Evolutionary conservation across 768 basidiomycete genomes (phyloP).

Genomic region (Russula sp.): DNA sequence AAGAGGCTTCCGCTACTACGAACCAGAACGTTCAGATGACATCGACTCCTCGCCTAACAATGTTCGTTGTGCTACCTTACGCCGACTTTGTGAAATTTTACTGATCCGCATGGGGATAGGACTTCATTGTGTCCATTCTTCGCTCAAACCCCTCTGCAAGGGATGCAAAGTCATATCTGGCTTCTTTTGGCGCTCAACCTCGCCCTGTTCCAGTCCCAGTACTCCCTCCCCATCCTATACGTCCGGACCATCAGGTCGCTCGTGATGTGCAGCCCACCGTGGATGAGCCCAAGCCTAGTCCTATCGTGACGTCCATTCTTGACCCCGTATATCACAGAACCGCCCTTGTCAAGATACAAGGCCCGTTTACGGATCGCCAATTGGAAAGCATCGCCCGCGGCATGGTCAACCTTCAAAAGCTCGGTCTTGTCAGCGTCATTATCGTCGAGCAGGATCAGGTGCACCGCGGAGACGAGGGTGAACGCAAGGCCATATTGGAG

Average conservation of each 20-base stretch:
- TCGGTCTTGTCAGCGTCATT: conserved; percentile 92
- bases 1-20: conserved; percentile 13
- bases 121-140: conserved; percentile 93
- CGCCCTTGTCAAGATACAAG: conserved; percentile 94
- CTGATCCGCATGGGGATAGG: conserved; percentile 42
- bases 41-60: conserved; percentile 10
- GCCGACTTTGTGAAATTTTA: conserved; percentile 3
- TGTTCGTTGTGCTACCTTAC: conserved; percentile 10
- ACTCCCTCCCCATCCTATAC: conserved; percentile 29
- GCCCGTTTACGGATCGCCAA: conserved; percentile 89
- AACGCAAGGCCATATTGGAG: conserved; percentile 59
- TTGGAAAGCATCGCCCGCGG: conserved; percentile 91
- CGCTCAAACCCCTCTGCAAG: conserved; percentile 87
- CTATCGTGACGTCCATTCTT: conserved; percentile 67
- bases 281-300: conserved; percentile 39
- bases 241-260: conserved; percentile 31
- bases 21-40: conserved; percentile 16
- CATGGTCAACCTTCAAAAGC: conserved; percentile 91
- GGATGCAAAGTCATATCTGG: conserved; percentile 86
- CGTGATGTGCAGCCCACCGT: conserved; percentile 26
- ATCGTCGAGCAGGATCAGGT: conserved; percentile 87
- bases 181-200: conserved; percentile 77
- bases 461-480: conserved; percentile 58
- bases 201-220: background rate
- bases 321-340: conserved; percentile 81